Evolutionary conservation across 768 basidiomycete genomes (phyloP), one percentile per base, ranked within the genome.

Genomic region (Myochromella boudieri): DNA sequence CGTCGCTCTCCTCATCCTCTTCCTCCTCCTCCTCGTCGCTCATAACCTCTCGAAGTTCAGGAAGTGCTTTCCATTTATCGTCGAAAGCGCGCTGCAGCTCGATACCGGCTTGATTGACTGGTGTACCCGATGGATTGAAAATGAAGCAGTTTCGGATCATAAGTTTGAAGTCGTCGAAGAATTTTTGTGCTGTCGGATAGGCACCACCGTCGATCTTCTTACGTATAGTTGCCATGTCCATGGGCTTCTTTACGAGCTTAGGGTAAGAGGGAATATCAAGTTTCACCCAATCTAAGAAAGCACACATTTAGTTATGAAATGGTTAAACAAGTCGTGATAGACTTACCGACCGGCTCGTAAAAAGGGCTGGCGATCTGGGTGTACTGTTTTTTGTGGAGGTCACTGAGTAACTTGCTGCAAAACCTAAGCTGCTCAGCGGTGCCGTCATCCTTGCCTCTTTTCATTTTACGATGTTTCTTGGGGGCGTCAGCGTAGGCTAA

Each of bases 141-240:
- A 77, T 68, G 64, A 88, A 86, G 63, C 95, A 97, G 64, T 99
- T 99, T 39, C 85, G 79, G 59, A 97, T 87, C 88, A 98, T 94
- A 51, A 95, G 72, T 67, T 87, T 89, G 72, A 98, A 89, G 68
- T 99, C 97, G 24, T 85, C 81, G 53, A 87, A 84, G 63, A 98
- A 93, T 60, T 85, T 84, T 39, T 80, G 72, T 2, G 90, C 85
- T n/a, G 75, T 84, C 1, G 77, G 55, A 62, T 98, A 99, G 51
- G 87, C 82, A 42, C 78, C 74, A 26, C 72, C 73, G 32, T 93
- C 88, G 38, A 99, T 75, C 67, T 94, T 95, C 64, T 72, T 80
- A 55, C 83, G 82, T 75, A 99, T 94, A 7, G 91, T 93, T 9
- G 82, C 78, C 49, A 99, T 64, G 65, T 99, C 97, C 91, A 99